Percentiles rank a stretch among this genome's conserved stretches.
These are phyloP conservation scores for Haplosporangium sp. DNA, from an alignment of 371 early-diverging fungal species.

Conservation along the genomic window DNA sequence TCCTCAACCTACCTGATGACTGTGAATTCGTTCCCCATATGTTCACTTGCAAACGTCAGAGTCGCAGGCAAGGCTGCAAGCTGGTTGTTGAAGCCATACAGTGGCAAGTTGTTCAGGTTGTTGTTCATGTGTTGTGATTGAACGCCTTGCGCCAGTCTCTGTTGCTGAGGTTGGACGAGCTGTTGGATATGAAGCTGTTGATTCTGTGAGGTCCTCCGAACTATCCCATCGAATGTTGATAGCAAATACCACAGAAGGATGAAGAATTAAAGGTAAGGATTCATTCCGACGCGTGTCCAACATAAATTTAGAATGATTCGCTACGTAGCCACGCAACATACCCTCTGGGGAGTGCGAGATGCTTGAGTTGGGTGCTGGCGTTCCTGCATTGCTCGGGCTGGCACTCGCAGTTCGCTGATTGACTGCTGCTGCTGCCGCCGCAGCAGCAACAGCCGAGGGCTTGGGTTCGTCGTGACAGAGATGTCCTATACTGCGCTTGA, in stretches of 20 bases:
- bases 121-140: conserved; percentile 15
- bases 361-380: conserved; percentile 23
- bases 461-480: conserved; percentile 90
- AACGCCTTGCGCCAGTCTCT: conserved; percentile 19
- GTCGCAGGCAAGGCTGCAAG: conserved; percentile 47
- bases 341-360: conserved; percentile 39
- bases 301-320: no score
- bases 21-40: conserved; percentile 84
- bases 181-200: conserved; percentile 15
- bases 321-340: neutral
- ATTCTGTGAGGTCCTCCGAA: conserved; percentile 36
- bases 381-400: conserved; percentile 24
- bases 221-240: neutral
- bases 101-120: conserved; percentile 1
- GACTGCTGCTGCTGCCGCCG: conserved; percentile 1
- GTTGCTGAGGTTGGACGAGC: conserved; percentile 28
- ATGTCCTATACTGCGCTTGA: conserved; percentile 92
- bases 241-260: no score
- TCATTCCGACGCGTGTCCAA: no score
- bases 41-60: conserved; percentile 81
- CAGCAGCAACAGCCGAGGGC: conserved; percentile 27
- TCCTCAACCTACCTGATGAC: conserved; percentile 67
- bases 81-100: conserved; percentile 42
- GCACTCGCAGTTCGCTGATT: conserved; percentile 20
- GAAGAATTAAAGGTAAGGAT: neutral